These are phyloP conservation scores for Neurospora africana DNA, from an alignment of 495 filamentous ascomycete genomes.

Conservation along the genomic window DNA sequence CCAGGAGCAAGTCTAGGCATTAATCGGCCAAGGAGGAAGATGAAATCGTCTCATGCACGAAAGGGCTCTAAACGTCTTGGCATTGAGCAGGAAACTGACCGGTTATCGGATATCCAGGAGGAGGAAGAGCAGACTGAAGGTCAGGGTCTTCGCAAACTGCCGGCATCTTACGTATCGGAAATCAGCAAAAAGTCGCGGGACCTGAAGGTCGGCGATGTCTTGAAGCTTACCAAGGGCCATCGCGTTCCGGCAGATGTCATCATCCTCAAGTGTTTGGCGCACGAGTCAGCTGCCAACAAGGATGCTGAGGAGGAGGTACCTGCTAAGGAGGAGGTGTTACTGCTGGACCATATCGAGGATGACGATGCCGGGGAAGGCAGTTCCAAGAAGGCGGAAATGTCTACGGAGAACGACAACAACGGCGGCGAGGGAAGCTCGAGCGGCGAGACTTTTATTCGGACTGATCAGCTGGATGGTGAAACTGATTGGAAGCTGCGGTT, in stretches of 20 bases:
- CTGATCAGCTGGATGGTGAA: conserved; percentile 95
- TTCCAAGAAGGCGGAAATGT: conserved; percentile 3
- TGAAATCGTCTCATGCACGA: conserved; percentile 25
- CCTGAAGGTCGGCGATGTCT: conserved; percentile 86
- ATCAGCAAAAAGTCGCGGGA: conserved; percentile 73
- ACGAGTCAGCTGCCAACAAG: conserved; percentile 39
- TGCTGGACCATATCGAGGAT: conserved; percentile 30
- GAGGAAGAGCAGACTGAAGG: conserved; percentile 42
- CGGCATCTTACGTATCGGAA: conserved; percentile 45
- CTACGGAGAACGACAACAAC: conserved; percentile 2
- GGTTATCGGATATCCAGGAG: conserved; percentile 43
- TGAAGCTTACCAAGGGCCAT: conserved; percentile 84
- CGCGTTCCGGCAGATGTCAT: conserved; percentile 90
- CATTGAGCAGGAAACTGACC: conserved; percentile 22
- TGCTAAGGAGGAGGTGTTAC: conserved; percentile 23
- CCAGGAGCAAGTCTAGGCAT: conserved; percentile 19
- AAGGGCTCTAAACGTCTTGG: conserved; percentile 22
- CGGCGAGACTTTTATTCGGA: conserved; percentile 93
- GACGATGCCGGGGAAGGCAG: conserved; percentile 17
- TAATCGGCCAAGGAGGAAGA: conserved; percentile 22
- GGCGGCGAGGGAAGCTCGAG: conserved; percentile 27
- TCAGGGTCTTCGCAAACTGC: conserved; percentile 21
- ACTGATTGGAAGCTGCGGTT: conserved; percentile 97
- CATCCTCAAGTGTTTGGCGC: conserved; percentile 72
- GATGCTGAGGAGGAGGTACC: conserved; percentile 12